Evolutionary conservation across 805 yeast species (phyloP).

Genomic region (Saturnispora zaruensis): DNA sequence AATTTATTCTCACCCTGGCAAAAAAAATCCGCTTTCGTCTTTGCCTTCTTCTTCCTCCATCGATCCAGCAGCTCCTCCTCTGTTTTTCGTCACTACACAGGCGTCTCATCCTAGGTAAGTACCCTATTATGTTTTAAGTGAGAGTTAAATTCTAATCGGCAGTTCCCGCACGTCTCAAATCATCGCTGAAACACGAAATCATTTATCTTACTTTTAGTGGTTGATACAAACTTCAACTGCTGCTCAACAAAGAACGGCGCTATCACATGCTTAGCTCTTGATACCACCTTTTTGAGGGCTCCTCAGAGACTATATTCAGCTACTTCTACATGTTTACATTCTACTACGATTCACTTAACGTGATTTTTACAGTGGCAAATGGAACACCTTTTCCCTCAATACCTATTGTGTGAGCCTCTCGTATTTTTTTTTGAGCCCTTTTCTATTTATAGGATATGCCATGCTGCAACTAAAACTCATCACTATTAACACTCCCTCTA

Average conservation of each 20-base stretch:
- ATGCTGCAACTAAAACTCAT: neutral
- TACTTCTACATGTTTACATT: too few species aligned
- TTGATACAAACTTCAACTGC: neutral
- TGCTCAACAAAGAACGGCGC: neutral
- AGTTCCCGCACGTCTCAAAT: neutral
- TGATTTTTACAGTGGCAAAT: neutral
- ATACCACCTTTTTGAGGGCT: neutral
- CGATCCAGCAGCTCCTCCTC: neutral
- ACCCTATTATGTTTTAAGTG: neutral
- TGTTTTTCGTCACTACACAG: neutral
- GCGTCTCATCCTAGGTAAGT: neutral
- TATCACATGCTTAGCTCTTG: too few species aligned
- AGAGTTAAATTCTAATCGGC: neutral
- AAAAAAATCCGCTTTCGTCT: neutral
- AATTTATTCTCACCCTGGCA: neutral
- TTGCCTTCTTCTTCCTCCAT: neutral
- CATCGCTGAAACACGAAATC: neutral
- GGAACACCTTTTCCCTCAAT: neutral
- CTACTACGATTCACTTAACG: neutral
- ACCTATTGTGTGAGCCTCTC: neutral
- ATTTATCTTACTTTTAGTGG: neutral
- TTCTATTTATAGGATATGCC: neutral
- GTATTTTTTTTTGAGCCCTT: neutral
- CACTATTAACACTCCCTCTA: neutral
- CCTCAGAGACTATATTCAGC: neutral